Percentiles rank a stretch among this genome's conserved stretches.
Evolutionary conservation across 306 rosid genomes (phyloP).

Genomic region (Glycine latifolia): DNA sequence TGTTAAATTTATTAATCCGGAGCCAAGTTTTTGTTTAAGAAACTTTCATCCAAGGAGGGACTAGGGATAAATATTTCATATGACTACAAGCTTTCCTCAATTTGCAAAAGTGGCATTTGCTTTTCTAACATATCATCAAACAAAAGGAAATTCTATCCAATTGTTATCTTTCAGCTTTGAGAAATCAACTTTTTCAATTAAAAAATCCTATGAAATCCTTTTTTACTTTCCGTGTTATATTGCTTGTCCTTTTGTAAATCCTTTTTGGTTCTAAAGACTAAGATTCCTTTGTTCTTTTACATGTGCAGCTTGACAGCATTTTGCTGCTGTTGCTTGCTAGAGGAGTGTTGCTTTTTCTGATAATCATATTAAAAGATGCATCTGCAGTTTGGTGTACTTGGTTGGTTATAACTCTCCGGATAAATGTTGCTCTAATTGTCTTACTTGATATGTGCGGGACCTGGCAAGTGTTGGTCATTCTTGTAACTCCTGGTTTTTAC

Average conservation of each 20-base stretch:
- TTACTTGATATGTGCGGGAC: conserved; percentile 44
- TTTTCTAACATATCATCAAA: not conserved
- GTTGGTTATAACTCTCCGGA: conserved; percentile 50
- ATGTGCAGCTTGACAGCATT: conserved; percentile 80
- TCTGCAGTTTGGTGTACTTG: conserved; percentile 45
- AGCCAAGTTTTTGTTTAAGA: not conserved
- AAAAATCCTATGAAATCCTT: conserved; percentile 7
- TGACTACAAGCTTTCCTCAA: conserved; percentile 18
- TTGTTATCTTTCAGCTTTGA: conserved; percentile 30
- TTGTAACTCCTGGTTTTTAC: conserved; percentile 24
- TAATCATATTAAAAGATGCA: conserved; percentile 35
- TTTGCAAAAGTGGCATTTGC: conserved; percentile 35
- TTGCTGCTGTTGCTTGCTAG: conserved; percentile 89
- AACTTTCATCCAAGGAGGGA: conserved; percentile 17
- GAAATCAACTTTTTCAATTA: not conserved
- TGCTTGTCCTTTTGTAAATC: not conserved
- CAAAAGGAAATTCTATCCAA: not conserved
- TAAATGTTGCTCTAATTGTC: conserved; percentile 41
- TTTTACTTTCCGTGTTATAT: conserved; percentile 10
- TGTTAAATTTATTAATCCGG: conserved; percentile 7
- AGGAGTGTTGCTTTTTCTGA: conserved; percentile 73
- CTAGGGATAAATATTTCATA: conserved; percentile 23
- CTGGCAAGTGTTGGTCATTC: conserved; percentile 40
- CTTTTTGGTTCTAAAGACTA: conserved; percentile 17
- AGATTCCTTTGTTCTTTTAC: conserved; percentile 32